phyloP scores from a whole-genome alignment of 73 alveolate genomes.

The Paramecium tetraurelia region DNA sequence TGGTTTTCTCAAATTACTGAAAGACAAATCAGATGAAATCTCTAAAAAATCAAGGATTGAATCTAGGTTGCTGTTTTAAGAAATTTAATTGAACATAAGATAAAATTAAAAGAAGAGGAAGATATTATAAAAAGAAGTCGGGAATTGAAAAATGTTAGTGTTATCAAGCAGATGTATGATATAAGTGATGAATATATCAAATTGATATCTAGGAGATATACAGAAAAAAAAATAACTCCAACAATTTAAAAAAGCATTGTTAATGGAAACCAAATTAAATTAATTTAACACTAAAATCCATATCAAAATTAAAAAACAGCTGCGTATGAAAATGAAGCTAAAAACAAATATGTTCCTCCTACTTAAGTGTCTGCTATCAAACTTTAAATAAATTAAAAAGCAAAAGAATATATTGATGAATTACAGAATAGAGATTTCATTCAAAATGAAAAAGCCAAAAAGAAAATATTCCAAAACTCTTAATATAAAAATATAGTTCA shows the following conservation, averaged over 20 bases:
- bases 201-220: neutral
- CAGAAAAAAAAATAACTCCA: neutral
- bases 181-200: slow-evolving; percentile 31
- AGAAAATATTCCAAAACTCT: neutral
- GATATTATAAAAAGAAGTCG: slow-evolving; percentile 1
- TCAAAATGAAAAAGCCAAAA: slow-evolving; percentile 2
- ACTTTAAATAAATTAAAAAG: neutral
- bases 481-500: neutral
- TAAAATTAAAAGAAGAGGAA: neutral
- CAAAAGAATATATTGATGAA: neutral
- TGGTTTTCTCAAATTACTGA: neutral
- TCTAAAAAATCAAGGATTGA: neutral
- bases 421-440: neutral
- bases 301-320: neutral
- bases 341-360: neutral
- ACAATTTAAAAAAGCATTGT: neutral
- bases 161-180: slow-evolving; percentile 18
- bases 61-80: neutral
- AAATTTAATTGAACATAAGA: slow-evolving; percentile 22
- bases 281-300: neutral
- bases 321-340: neutral
- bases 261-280: neutral
- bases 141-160: neutral
- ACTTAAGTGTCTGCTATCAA: neutral
- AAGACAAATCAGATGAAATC: neutral